Evolutionary conservation across 176 grass and related monocot genomes (phyloP).

Genomic region (Guadua angustifolia): DNA sequence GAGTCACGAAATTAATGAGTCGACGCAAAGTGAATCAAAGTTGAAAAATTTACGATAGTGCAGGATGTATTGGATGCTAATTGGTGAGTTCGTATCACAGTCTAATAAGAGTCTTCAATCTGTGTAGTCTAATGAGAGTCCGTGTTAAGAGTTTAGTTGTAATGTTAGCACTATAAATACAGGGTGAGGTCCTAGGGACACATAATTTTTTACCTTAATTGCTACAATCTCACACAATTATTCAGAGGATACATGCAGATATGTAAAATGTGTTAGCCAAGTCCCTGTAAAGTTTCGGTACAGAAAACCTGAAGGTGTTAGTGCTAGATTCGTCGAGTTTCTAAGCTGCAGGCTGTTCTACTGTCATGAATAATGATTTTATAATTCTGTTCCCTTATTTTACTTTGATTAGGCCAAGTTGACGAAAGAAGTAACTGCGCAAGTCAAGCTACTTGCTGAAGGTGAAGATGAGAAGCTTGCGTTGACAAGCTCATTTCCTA

Average conservation of each 20-base stretch:
- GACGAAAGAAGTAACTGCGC: constrained; percentile 88
- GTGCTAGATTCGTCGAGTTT: constrained; percentile 16
- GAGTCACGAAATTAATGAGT: background rate
- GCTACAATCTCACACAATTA: background rate
- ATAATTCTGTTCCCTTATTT: background rate
- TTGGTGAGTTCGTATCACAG: background rate
- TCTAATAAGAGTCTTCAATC: constrained; percentile 6
- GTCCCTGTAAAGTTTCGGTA: constrained; percentile 5
- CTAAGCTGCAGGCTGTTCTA: constrained; percentile 10
- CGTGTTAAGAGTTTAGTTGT: background rate
- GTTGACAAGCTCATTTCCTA: constrained; percentile 67
- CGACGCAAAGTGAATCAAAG: background rate
- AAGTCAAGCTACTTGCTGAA: constrained; percentile 95
- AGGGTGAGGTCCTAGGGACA: background rate
- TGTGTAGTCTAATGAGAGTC: background rate
- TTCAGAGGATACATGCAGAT: constrained; percentile 1
- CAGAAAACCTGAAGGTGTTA: background rate
- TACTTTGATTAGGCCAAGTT: constrained; percentile 69
- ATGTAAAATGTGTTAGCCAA: constrained; percentile 16
- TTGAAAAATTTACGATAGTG: background rate
- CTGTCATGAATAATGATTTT: background rate
- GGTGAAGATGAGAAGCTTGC: constrained; percentile 90
- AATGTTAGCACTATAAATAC: constrained; percentile 21
- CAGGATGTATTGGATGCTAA: background rate
- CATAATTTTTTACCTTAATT: constrained; percentile 8